A percentile compares a stretch with the other conserved stretches of the same genome.
These are phyloP conservation scores for Pholiota adiposa DNA, from an alignment of 1,284 basidiomycete genomes.

Conservation along the genomic window DNA sequence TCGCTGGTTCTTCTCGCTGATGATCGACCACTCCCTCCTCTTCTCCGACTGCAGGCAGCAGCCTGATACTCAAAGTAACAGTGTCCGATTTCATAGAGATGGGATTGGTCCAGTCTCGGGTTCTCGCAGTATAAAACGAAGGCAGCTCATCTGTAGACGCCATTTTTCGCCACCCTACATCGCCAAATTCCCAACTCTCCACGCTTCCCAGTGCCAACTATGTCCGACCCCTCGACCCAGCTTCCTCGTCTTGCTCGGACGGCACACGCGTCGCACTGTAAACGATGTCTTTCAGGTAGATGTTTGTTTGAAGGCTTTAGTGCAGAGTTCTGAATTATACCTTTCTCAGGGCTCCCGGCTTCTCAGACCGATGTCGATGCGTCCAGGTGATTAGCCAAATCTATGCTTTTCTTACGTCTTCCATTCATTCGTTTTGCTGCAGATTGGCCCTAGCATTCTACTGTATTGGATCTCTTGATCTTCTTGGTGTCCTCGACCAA, in stretches of 20 bases:
- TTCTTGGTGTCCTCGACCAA: conserved; percentile 60
- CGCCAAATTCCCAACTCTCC: conserved; percentile 1
- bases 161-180: neutral
- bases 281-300: conserved; percentile 54
- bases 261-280: conserved; percentile 57
- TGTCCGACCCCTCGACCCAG: conserved; percentile 16
- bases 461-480: conserved; percentile 78
- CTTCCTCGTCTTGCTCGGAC: conserved; percentile 42
- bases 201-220: conserved; percentile 19
- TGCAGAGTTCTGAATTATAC: conserved; percentile 1
- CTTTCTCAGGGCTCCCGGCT: conserved; percentile 48
- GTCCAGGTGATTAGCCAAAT: conserved; percentile 47
- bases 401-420: conserved; percentile 7
- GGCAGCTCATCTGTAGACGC: neutral
- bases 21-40: conserved; percentile 26
- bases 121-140: conserved; percentile 17
- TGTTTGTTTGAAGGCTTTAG: neutral
- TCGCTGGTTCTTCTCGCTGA: conserved; percentile 28
- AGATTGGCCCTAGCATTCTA: conserved; percentile 88
- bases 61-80: conserved; percentile 5
- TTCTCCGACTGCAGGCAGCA: conserved; percentile 18
- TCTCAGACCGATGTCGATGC: conserved; percentile 61
- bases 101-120: conserved; percentile 1
- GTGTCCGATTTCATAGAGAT: conserved; percentile 10
- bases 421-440: conserved; percentile 4